Base-by-base conservation (phyloP, 2,329 filamentous ascomycete genomes). In the Blastomyces parvus region DNA sequence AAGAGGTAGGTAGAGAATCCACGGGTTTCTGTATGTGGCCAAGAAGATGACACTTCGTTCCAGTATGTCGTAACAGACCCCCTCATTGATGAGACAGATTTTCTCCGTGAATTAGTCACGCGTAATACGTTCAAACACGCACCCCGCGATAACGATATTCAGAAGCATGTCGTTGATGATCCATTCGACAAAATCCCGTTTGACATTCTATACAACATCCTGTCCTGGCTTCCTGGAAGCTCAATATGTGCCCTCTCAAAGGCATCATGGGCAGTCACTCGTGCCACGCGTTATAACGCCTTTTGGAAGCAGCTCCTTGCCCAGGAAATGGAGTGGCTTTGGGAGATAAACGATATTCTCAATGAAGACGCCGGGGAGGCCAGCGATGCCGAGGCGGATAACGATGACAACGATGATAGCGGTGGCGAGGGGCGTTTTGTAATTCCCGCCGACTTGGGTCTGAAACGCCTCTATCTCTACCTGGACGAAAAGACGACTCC, bases 401-500 rank as follows among this genome's bases (percentile, higher is more conserved):
- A 38, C 36, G 36, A 38, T 38, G 36, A 38, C 36, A 38, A 38
- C 9, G 36, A 13, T 2, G 36, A 38, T 13, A 38, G 36, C 36
- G 36, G 9, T 38, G 9, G 36, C 9, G 7, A 3, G 33, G 19
- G 30, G 11, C 25, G 8, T 36, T 30, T 30, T 30, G 19, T 5
- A 38, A 33, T 57, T 17, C 33, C 55, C 19, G 9, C 33, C 11
- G 55, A 38, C 14, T 25, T 57, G n/a, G 40, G 55, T 25, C 50
- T 57, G 6, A 62, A 55, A 44, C 33, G 19, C 14, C 40, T 57
- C 30, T 62, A 55, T 48, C 60, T 71, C 13, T 73, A 70, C 68
- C 25, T 70, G 6, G 59, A 70, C 46, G 59, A 59, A 33, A 25
- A 64, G 2, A 69, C 70, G 1, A 66, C 44, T 5, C 64, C 69